Evolutionary conservation across 176 grass and related monocot genomes (phyloP).

Genomic region (Chloris gayana): DNA sequence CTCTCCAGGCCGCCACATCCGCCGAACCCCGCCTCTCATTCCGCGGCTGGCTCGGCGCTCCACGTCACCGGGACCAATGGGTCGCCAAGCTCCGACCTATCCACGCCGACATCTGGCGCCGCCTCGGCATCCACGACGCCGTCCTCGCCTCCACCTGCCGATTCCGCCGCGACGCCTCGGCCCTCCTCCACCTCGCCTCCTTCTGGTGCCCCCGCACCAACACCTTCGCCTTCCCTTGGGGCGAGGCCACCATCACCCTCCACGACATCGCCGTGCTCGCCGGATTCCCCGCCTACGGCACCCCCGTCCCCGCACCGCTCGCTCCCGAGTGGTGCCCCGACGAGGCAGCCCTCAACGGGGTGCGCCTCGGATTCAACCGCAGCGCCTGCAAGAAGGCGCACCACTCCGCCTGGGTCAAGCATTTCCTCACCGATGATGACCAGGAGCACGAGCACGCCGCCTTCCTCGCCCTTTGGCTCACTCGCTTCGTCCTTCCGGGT

Average conservation of each 20-base stretch:
- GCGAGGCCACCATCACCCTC: conserved; percentile 77
- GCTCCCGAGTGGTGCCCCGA: conserved; percentile 55
- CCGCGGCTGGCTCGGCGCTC: conserved; percentile 68
- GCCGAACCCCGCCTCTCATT: conserved; percentile 69
- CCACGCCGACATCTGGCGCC: conserved; percentile 58
- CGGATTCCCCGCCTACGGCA: conserved; percentile 55
- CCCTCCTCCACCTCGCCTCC: conserved; percentile 56
- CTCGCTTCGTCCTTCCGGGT: conserved; percentile 71
- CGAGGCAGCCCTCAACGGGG: conserved; percentile 57
- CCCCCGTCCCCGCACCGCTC: conserved; percentile 55
- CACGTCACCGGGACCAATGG: conserved; percentile 79
- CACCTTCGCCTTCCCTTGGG: conserved; percentile 90
- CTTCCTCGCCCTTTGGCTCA: conserved; percentile 88
- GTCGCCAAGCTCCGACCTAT: conserved; percentile 71
- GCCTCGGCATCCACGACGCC: conserved; percentile 69
- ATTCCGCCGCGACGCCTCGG: conserved; percentile 54
- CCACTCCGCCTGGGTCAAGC: conserved; percentile 86
- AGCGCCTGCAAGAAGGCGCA: conserved; percentile 95
- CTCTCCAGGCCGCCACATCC: conserved; percentile 30
- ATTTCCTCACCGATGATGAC: conserved; percentile 59
- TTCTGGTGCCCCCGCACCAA: conserved; percentile 69
- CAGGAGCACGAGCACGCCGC: conserved; percentile 82
- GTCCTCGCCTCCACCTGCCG: conserved; percentile 68
- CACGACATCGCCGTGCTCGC: conserved; percentile 67
- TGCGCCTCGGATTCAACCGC: conserved; percentile 75